Evolutionary conservation across 768 basidiomycete species (phyloP), one percentile per base, ranked within the genome.

Genomic region (Boletus bicolor): DNA sequence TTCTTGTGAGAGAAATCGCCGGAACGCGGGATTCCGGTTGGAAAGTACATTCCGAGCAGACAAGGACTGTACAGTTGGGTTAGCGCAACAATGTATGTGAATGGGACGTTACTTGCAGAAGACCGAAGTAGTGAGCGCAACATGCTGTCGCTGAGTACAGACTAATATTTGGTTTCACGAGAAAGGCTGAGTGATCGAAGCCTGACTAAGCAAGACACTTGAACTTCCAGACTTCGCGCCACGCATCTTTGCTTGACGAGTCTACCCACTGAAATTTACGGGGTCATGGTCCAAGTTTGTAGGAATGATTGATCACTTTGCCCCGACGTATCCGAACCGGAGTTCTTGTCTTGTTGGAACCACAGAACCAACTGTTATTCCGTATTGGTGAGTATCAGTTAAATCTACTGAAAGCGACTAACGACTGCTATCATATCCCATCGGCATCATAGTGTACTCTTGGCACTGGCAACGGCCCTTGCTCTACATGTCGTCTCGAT

Each of bases 1-100:
- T 55, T 90, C 82, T 34, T 84, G 77, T 5, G 84, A 82, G 45
- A 92, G 76, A 60, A 78, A 80, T 28, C 89, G 80, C 4, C 66
- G 57, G n/a, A 49, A 49, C 17, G 49, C 26, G 12, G n/a, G n/a
- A 9, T 8, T 30, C 14, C 7, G 49, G 15, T 30, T n/a, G n/a
- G 55, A 60, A 11, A 56, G 37, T 6, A 37, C 57, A 28, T 53
- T 60, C 35, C 66, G 63, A 26, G 55, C 9, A 5, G 49, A 37
- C 2, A 47, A 7, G 9, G 56, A 45, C 65, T 66, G 6, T 14
- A 9, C 6, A 10, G 26, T 47, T 11, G 35, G 17, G 28, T 60
- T 19, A 63, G 41, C 1, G 8, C 17, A 12, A n/a, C 11, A 15
- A 17, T 6, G 7, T 14, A 1, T 28, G 12, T 30, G 12, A 26